Evolutionary conservation across 2,329 filamentous ascomycete species (phyloP).

Genomic region (Sphaerostilbella broomeana): DNA sequence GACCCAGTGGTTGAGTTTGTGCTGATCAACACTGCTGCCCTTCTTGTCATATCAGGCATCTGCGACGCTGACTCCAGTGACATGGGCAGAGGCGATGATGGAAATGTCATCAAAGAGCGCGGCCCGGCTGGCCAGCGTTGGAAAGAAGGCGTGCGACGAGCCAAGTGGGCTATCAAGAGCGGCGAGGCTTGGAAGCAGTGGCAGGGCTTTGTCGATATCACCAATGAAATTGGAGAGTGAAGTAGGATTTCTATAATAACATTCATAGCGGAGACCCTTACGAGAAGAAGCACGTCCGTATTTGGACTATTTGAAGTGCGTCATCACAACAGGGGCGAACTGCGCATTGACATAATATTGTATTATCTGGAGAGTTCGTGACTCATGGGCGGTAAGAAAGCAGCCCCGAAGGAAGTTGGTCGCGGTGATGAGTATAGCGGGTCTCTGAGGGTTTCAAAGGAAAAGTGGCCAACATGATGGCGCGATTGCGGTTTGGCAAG

Average conservation of each 20-base stretch:
- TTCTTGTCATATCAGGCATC: constrained; percentile 79
- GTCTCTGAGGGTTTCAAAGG: too few relatives aligned
- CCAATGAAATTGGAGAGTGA: constrained; percentile 45
- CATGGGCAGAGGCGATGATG: constrained; percentile 76
- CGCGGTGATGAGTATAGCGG: too few relatives aligned
- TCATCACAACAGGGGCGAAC: too few relatives aligned
- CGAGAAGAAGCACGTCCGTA: not conserved
- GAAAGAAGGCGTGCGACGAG: constrained; percentile 89
- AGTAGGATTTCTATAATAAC: not conserved
- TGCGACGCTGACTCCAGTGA: constrained; percentile 76
- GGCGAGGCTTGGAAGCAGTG: constrained; percentile 81
- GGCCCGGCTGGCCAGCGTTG: constrained; percentile 83
- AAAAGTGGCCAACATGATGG: not conserved
- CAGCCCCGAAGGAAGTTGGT: too few relatives aligned
- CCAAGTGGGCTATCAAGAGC: constrained; percentile 80
- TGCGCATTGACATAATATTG: too few relatives aligned
- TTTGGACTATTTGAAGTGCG: too few relatives aligned
- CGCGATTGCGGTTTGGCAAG: constrained; percentile 1
- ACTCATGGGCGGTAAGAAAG: too few relatives aligned
- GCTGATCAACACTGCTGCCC: constrained; percentile 82
- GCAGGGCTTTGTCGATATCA: constrained; percentile 75
- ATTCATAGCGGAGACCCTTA: not conserved
- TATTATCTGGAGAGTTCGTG: too few relatives aligned
- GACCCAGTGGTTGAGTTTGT: constrained; percentile 91
- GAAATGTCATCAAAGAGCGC: constrained; percentile 70